Base-by-base conservation (phyloP, 495 filamentous ascomycete genomes). In the Letharia columbiana region DNA sequence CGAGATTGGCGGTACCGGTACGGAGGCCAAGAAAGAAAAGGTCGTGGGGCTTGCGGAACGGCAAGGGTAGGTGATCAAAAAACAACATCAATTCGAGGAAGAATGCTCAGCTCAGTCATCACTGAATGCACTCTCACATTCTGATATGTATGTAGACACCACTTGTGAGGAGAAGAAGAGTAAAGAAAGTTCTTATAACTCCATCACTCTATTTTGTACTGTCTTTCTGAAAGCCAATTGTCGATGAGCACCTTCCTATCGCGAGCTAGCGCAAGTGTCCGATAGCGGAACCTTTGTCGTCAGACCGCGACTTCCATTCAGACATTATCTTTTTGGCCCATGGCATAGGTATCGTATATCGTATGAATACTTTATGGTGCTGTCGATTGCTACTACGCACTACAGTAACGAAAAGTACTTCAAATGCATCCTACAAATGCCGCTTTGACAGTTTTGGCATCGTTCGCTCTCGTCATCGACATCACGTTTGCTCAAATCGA, bases 1-100 rank as follows among this genome's bases (percentile, higher is more conserved):
- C 63, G 93, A 98, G 76, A 80, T 93, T 11, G 80, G 76, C 23
- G 79, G 54, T 37, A 57, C 80, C 42, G 79, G 83, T 71, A 76
- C 82, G 58, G 87, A 81, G 73, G 15, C 39, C 3, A 60, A 41
- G 31, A 52, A 47, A 45, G 33, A 62, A 49, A 17, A 65, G 23
- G 52, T 60, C 9, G 10, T 62, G 23, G 49, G 61, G 39, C 15
- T 69, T 37, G 60, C 64, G 35, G 64, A 69, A 37, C n/a, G 64
- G 58, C 67, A 60, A 33, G n/a, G 63, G 50, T 64, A 60, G 61
- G 65, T 63, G 54, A 37, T 20, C 18, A 7, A 3, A 31, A 35
- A 33, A 11, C 35, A 0, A 18, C 18, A 35, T 10, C 20, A n/a
- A 4, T 35, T 17, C 2, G 52, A 18, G 31, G 9, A 35, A 17